Conservation (phyloP, 1,139 yeast genomes). For the Wickerhamomyces sp. region DNA sequence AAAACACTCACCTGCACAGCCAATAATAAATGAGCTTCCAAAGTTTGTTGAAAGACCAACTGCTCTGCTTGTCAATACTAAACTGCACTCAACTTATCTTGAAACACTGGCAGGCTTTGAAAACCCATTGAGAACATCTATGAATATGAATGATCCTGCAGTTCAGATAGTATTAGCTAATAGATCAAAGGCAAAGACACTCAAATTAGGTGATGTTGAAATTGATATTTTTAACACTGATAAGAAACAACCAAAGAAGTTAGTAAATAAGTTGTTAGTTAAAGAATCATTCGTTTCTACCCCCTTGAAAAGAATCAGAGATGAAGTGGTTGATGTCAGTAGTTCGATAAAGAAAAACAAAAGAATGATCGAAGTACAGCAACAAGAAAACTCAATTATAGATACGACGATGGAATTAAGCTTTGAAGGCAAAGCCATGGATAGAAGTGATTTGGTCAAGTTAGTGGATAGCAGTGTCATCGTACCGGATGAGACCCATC, state of each 20-base stretch:
- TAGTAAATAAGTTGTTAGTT: conserved; percentile 16
- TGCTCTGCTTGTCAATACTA: conserved; percentile 5
- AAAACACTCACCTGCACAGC: neutral
- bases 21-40: conserved; percentile 14
- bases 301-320: conserved; percentile 24
- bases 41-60: conserved; percentile 9
- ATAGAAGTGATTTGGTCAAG: conserved; percentile 34
- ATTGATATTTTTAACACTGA: conserved; percentile 6
- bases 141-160: conserved; percentile 13
- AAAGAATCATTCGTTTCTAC: conserved; percentile 13
- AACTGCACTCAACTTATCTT: conserved; percentile 6
- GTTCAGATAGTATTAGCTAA: conserved; percentile 8
- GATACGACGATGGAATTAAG: conserved; percentile 31
- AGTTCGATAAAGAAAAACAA: conserved; percentile 24
- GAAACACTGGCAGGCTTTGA: conserved; percentile 6
- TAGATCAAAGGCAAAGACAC: conserved; percentile 8
- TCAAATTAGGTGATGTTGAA: conserved; percentile 13
- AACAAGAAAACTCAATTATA: conserved; percentile 5
- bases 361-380: conserved; percentile 16
- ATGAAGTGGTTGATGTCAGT: conserved; percentile 19
- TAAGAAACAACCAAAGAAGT: conserved; percentile 4
- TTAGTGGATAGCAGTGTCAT: conserved; percentile 28
- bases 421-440: conserved; percentile 40
- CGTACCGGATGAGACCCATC: conserved; percentile 16
- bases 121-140: neutral